These are phyloP conservation scores for Cenchrus purpureus DNA, from an alignment of 176 grass and related monocot genomes.

Conservation along the genomic window DNA sequence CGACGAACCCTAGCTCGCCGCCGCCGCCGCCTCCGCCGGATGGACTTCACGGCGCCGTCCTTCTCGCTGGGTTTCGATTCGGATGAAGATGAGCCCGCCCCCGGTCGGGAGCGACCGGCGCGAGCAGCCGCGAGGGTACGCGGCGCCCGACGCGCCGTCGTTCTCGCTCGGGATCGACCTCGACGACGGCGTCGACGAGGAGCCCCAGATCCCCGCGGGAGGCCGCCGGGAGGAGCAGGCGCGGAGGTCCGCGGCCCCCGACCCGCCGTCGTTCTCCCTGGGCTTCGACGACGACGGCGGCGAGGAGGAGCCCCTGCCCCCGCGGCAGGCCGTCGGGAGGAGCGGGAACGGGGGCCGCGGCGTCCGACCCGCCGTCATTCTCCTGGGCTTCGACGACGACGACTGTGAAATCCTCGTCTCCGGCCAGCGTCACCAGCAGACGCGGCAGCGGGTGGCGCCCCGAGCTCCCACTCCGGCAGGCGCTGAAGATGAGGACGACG, in stretches of 20 bases:
- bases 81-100: slow-evolving; percentile 39
- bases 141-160: slow-evolving; percentile 41
- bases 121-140: neutral
- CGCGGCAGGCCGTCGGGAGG: neutral
- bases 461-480: neutral
- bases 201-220: neutral
- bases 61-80: slow-evolving; percentile 46
- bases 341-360: slow-evolving; percentile 1
- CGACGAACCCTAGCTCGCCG: slow-evolving; percentile 6
- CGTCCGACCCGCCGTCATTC: slow-evolving; percentile 46
- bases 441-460: neutral
- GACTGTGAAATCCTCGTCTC: neutral
- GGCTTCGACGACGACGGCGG: slow-evolving; percentile 20
- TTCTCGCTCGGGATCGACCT: slow-evolving; percentile 45
- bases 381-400: slow-evolving; percentile 6
- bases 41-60: slow-evolving; percentile 69
- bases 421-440: neutral
- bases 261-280: slow-evolving; percentile 51
- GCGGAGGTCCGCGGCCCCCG: neutral
- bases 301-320: neutral
- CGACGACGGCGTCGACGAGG: slow-evolving; percentile 20
- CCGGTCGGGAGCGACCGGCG: neutral
- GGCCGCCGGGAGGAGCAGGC: neutral
- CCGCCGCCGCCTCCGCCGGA: neutral
- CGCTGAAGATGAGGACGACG: slow-evolving; percentile 36